These are phyloP conservation scores for Ramaria rubella DNA, from an alignment of 768 basidiomycete species.

Conservation along the genomic window DNA sequence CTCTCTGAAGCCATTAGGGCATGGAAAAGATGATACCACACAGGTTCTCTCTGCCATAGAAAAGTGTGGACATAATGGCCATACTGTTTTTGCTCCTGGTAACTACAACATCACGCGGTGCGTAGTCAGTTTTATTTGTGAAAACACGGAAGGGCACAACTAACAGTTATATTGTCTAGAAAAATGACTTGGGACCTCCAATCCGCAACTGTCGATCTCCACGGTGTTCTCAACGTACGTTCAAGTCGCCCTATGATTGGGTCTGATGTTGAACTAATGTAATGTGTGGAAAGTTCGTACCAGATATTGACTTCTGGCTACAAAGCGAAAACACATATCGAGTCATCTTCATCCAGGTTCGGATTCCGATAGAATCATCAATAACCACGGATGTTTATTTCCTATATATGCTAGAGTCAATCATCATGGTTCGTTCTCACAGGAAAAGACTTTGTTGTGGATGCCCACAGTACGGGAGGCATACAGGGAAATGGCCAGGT, in stretches of 20 bases:
- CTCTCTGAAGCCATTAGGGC: conserved; percentile 26
- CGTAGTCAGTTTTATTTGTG: not conserved
- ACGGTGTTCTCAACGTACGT: conserved; percentile 37
- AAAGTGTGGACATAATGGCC: conserved; percentile 42
- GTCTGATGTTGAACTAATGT: not conserved
- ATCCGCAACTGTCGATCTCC: conserved; percentile 37
- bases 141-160: not conserved
- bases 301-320: conserved; percentile 51
- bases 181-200: conserved; percentile 50
- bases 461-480: conserved; percentile 49
- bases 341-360: conserved; percentile 57
- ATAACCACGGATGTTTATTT: not conserved
- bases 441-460: conserved; percentile 47
- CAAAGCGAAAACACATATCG: conserved; percentile 48
- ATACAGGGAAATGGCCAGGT: conserved; percentile 57
- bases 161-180: conserved; percentile 21
- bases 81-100: conserved; percentile 38
- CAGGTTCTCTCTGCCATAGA: conserved; percentile 45
- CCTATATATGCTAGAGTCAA: conserved; percentile 42
- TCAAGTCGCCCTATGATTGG: not conserved
- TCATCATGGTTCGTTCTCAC: conserved; percentile 61
- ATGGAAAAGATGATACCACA: conserved; percentile 33
- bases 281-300: conserved; percentile 43
- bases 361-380: not conserved
- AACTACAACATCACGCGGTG: conserved; percentile 48